Evolutionary conservation across 2,329 filamentous ascomycete genomes (phyloP), one percentile per base, ranked within the genome.

Genomic region (Hypocrella siamensis): DNA sequence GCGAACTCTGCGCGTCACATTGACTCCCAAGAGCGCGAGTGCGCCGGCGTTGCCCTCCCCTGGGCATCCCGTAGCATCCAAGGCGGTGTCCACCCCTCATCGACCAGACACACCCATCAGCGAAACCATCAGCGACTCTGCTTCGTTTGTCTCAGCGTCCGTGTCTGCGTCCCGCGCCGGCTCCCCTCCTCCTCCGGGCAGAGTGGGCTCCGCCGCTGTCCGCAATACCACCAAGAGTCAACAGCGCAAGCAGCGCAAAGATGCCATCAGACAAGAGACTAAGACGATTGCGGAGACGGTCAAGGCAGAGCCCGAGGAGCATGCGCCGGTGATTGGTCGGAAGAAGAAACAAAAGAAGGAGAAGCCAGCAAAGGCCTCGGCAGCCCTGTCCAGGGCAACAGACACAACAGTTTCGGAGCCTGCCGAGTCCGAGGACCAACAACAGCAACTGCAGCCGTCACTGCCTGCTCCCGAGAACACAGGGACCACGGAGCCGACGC

Each of bases 311-410:
- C 52, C 63, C 10, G 61, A 70, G 31, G 67, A 72, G 40, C 67
- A 71, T 41, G 82, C 74, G 6, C 82, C 83, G 0, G 79, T 92
- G 26, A 51, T 84, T 30, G 79, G 79, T 21, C 71, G 82, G 32
- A 85, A 85, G 62, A 88, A 84, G 63, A 90, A 88, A 57, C 72
- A 81, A 49, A 85, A 81, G 62, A 88, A 84, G 55, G 74, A 79
- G 43, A 76, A 71, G 44, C 51, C 52, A 11, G 21, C 33, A 6
- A 52, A 52, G 27, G 32, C 43, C 10, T 9, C 42, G 14, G 26
- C 33, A 4, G 32, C 42, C 10, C 10, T 41, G 14, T 26, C 34
- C 3, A 5, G 32, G 10, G 37, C 39, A 12, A 7, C 43, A 21
- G 35, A 32, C 12, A 26, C 37, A 15, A 32, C 22, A 5, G 17